phyloP scores from a whole-genome alignment of 495 filamentous ascomycete species.

The Sporormia fimetaria region DNA sequence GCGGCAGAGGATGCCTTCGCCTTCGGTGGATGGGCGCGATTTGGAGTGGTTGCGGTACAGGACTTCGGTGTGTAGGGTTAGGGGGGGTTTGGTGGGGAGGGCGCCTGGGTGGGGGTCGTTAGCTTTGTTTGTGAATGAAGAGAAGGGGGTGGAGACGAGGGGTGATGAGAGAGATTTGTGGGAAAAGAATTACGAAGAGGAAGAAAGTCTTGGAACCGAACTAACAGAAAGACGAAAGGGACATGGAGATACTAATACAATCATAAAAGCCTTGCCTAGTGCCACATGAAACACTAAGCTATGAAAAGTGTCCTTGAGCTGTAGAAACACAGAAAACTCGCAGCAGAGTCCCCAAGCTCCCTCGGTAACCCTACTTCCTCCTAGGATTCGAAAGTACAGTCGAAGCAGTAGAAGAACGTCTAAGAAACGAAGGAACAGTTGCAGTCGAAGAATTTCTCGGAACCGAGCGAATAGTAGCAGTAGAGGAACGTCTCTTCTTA shows the following conservation, averaged over 20 bases:
- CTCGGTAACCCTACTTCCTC: too few species aligned
- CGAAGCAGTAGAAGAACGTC: neutral
- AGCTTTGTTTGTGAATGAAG: neutral
- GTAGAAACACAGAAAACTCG: too few species aligned
- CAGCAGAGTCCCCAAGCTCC: too few species aligned
- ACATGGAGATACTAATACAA: too few species aligned
- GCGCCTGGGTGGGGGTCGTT: constrained; percentile 1
- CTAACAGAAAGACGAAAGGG: too few species aligned
- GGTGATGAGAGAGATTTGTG: neutral
- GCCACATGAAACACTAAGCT: too few species aligned
- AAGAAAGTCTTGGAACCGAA: neutral
- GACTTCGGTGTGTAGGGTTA: constrained; percentile 66
- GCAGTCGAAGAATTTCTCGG: neutral
- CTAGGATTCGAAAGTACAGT: too few species aligned
- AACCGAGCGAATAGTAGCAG: neutral
- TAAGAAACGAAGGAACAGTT: neutral
- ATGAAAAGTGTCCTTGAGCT: too few species aligned
- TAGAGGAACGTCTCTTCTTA: constrained; percentile 26
- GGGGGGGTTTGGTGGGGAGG: constrained; percentile 27
- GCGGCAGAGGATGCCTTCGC: constrained; percentile 80
- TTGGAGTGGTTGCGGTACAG: constrained; percentile 72
- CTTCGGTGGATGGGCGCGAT: constrained; percentile 53
- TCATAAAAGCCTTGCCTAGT: too few species aligned
- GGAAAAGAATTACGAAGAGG: neutral
- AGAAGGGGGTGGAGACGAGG: neutral